A percentile compares a stretch with the other conserved stretches of the same genome.
Evolutionary conservation across 139 green algal species (phyloP).

Genomic region (Spirogloea muscicola): DNA sequence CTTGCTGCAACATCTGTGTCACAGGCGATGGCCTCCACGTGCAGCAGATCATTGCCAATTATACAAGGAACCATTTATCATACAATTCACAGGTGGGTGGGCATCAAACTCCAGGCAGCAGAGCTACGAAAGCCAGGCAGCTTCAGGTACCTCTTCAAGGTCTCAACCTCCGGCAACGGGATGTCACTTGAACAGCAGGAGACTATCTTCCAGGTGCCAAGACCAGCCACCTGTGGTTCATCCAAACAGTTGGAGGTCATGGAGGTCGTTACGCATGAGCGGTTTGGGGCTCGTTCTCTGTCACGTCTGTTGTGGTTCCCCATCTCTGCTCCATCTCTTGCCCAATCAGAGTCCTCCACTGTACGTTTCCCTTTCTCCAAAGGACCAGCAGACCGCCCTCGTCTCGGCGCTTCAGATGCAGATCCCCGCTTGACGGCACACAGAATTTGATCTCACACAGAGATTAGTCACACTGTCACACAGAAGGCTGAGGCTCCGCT

Average conservation of each 20-base stretch:
- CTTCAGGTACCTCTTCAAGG: constrained; percentile 17
- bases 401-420: too few species aligned
- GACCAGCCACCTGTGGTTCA: too few species aligned
- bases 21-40: constrained; percentile 20
- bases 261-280: neutral
- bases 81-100: constrained; percentile 11
- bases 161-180: constrained; percentile 20
- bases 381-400: too few species aligned
- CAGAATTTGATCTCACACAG: too few species aligned
- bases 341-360: too few species aligned
- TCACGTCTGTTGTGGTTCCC: too few species aligned
- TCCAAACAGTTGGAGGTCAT: too few species aligned
- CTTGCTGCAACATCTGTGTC: neutral
- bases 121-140: neutral
- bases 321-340: too few species aligned
- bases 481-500: too few species aligned
- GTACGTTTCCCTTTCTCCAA: too few species aligned
- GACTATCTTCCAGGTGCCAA: constrained; percentile 1
- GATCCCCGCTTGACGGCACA: too few species aligned
- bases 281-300: constrained; percentile 21
- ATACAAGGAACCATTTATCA: constrained; percentile 22
- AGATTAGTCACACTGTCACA: too few species aligned
- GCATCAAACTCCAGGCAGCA: constrained; percentile 9
- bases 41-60: constrained; percentile 39
- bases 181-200: neutral